Evolutionary conservation across 768 basidiomycete species (phyloP).

Genomic region (Pholiota microspora): DNA sequence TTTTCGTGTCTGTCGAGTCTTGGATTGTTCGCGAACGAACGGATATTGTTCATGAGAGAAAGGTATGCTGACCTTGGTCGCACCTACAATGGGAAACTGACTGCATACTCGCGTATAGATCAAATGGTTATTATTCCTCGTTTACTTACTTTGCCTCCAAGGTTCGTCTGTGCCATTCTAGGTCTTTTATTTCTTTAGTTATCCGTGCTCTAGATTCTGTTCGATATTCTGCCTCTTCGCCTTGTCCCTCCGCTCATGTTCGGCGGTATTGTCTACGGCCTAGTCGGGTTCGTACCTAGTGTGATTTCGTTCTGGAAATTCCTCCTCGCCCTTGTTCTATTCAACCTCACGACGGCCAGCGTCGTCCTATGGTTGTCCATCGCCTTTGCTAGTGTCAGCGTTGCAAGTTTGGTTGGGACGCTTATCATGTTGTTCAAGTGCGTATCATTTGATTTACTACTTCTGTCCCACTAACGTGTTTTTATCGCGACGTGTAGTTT

Average conservation of each 20-base stretch:
- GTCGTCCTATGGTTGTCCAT: slow-evolving; percentile 91
- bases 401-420: slow-evolving; percentile 93
- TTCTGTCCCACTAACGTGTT: neutral
- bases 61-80: slow-evolving; percentile 46
- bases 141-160: slow-evolving; percentile 97
- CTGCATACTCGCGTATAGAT: slow-evolving; percentile 41
- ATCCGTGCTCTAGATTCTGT: slow-evolving; percentile 64
- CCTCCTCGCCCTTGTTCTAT: slow-evolving; percentile 90
- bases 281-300: slow-evolving; percentile 91
- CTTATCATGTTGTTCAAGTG: slow-evolving; percentile 98
- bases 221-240: slow-evolving; percentile 93
- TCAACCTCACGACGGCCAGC: slow-evolving; percentile 95
- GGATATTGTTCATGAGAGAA: slow-evolving; percentile 98
- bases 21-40: slow-evolving; percentile 91
- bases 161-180: slow-evolving; percentile 32
- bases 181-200: neutral
- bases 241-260: slow-evolving; percentile 94
- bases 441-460: slow-evolving; percentile 28
- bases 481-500: too few species aligned
- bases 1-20: slow-evolving; percentile 96
- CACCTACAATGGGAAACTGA: neutral
- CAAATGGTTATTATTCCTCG: slow-evolving; percentile 97
- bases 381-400: slow-evolving; percentile 78
- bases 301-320: slow-evolving; percentile 97
- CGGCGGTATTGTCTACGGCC: slow-evolving; percentile 92